Percentiles rank a stretch among this genome's conserved stretches.
These are phyloP conservation scores for Tilletia setariae DNA, from an alignment of 1,284 basidiomycete species.

Conservation along the genomic window DNA sequence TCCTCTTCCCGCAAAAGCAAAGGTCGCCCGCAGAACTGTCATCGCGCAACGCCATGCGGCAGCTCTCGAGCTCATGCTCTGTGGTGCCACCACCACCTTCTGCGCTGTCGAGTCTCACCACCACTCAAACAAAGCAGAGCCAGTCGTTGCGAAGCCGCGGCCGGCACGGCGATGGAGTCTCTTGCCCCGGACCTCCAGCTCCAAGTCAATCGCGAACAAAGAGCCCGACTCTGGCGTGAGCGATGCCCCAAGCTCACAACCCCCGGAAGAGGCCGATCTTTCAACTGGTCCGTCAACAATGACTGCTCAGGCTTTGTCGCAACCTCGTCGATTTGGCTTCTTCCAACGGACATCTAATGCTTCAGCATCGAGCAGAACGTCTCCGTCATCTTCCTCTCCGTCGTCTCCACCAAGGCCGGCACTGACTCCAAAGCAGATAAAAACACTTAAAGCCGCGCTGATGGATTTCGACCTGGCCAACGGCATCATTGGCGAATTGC, in stretches of 20 bases:
- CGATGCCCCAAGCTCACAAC: too few relatives aligned
- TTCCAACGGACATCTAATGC: not conserved
- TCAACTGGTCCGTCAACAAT: too few relatives aligned
- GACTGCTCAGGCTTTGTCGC: too few relatives aligned
- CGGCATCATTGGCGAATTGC: conserved; percentile 42
- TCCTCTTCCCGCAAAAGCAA: not conserved
- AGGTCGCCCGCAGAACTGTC: not conserved
- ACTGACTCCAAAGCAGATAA: conserved; percentile 31
- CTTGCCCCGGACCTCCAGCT: too few relatives aligned
- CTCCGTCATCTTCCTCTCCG: not conserved
- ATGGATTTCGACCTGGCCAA: conserved; percentile 39
- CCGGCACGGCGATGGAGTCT: too few relatives aligned
- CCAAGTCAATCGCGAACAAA: too few relatives aligned
- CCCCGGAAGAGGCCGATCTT: too few relatives aligned
- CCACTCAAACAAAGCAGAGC: too few relatives aligned
- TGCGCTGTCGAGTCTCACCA: too few relatives aligned
- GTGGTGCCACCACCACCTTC: not conserved
- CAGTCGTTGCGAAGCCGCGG: too few relatives aligned
- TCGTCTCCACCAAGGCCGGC: not conserved
- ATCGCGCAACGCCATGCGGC: conserved; percentile 6
- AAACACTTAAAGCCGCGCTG: conserved; percentile 39
- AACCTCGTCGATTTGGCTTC: not conserved
- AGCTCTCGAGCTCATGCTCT: conserved; percentile 15
- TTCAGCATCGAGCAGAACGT: not conserved
- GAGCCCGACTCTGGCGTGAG: too few relatives aligned